Conservation (phyloP, 768 basidiomycete genomes). For the Holtermanniella nyarrowii region DNA sequence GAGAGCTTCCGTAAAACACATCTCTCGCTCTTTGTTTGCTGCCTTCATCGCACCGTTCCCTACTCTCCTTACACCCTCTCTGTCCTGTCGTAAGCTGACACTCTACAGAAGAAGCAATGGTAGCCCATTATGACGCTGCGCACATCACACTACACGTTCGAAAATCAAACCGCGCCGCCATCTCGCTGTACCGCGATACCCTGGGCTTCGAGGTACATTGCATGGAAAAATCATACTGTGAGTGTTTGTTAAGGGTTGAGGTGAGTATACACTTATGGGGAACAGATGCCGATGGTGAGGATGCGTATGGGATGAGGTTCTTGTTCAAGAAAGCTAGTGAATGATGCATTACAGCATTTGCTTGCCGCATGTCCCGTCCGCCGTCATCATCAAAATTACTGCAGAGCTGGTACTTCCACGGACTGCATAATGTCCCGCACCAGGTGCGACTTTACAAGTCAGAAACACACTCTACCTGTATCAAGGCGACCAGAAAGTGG, state of each 20-base stretch:
- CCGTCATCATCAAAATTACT: no score
- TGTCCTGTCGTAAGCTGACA: not conserved
- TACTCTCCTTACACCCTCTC: not conserved
- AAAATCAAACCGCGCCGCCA: conserved; percentile 87
- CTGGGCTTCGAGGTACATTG: conserved; percentile 78
- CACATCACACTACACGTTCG: conserved; percentile 85
- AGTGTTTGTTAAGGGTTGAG: conserved; percentile 36
- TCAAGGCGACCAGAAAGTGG: no score
- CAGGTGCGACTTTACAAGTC: no score
- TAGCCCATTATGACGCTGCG: conserved; percentile 67
- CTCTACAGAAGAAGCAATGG: conserved; percentile 76
- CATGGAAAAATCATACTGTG: conserved; percentile 85
- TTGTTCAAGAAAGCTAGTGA: conserved; percentile 26
- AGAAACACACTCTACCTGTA: no score
- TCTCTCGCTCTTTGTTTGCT: not conserved
- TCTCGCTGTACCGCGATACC: conserved; percentile 76
- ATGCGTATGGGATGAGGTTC: conserved; percentile 83
- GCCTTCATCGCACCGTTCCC: not conserved
- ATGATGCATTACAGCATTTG: not conserved
- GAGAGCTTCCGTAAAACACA: no score
- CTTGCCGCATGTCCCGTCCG: not conserved
- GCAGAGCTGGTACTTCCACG: no score
- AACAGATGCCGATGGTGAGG: conserved; percentile 86
- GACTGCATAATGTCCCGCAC: no score
- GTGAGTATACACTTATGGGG: not conserved